Percentiles rank a stretch among this genome's conserved stretches.
phyloP scores from a whole-genome alignment of 345 rosid genomes.

The Salix exigua region DNA sequence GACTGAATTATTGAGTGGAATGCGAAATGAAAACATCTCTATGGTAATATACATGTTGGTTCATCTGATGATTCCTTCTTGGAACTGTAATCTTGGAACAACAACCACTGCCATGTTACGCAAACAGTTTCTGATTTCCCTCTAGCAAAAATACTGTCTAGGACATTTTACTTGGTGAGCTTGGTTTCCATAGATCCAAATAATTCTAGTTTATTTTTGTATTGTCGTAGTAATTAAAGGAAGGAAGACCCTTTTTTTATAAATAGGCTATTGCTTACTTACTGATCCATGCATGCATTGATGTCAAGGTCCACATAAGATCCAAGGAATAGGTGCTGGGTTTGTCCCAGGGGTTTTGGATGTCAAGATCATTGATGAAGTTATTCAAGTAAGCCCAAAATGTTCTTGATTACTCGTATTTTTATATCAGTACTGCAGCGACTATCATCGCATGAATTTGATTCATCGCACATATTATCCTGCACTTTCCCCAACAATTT shows the following conservation, averaged over 20 bases:
- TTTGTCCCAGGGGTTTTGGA: conserved; percentile 78
- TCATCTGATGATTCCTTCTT: neutral
- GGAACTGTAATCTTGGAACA: neutral
- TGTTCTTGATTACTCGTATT: neutral
- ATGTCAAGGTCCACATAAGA: conserved; percentile 75
- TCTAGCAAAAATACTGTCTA: neutral
- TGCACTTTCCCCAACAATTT: neutral
- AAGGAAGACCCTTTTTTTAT: neutral
- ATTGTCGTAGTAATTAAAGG: neutral
- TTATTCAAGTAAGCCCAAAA: conserved; percentile 52
- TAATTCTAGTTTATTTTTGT: neutral
- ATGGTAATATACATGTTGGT: neutral
- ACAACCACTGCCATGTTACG: neutral
- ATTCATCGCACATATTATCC: neutral
- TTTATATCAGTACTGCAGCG: neutral
- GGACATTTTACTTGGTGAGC: neutral
- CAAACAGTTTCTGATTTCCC: neutral
- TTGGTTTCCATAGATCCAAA: neutral
- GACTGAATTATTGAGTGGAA: neutral
- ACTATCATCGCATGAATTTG: neutral
- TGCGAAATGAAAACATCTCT: neutral
- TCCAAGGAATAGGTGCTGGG: conserved; percentile 96
- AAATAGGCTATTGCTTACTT: neutral
- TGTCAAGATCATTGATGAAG: conserved; percentile 65
- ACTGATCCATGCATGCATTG: neutral